phyloP scores from a whole-genome alignment of 495 filamentous ascomycete species.

The Aspergillus saccharolyticus region DNA sequence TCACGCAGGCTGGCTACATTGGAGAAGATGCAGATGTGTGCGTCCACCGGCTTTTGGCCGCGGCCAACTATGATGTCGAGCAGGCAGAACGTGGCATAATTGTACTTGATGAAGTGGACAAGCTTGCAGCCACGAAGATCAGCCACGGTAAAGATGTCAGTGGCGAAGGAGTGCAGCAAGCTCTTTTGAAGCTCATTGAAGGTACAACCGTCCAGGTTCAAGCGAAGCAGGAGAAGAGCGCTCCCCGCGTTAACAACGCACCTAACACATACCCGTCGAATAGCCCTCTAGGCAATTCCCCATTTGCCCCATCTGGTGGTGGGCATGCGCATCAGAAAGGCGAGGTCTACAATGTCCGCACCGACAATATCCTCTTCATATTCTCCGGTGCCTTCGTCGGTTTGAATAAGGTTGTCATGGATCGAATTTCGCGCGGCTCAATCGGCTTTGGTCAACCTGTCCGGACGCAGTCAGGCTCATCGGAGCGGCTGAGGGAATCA shows the following conservation, averaged over 20 bases:
- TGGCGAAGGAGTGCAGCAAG: conserved; percentile 94
- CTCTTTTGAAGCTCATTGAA: conserved; percentile 91
- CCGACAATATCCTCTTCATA: conserved; percentile 93
- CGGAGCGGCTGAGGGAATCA: conserved; percentile 21
- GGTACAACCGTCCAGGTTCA: conserved; percentile 84
- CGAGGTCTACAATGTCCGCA: conserved; percentile 86
- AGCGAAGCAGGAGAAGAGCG: conserved; percentile 71
- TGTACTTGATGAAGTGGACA: conserved; percentile 94
- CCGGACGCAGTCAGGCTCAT: conserved; percentile 38
- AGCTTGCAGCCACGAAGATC: conserved; percentile 73
- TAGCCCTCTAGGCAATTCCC: conserved; percentile 42
- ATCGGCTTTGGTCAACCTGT: conserved; percentile 90
- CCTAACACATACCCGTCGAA: conserved; percentile 45
- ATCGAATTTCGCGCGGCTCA: conserved; percentile 78
- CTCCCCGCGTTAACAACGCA: conserved; percentile 41
- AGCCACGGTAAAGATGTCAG: conserved; percentile 77
- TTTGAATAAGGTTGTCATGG: conserved; percentile 80
- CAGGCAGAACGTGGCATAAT: conserved; percentile 89
- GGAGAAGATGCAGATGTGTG: conserved; percentile 93
- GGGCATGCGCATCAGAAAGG: conserved; percentile 55
- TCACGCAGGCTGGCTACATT: conserved; percentile 96
- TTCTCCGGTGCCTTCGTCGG: conserved; percentile 95
- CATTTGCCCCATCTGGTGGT: conserved; percentile 34
- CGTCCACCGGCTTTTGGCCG: conserved; percentile 82
- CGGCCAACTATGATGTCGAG: conserved; percentile 83